Evolutionary conservation across 2,329 filamentous ascomycete species (phyloP).

Genomic region (Gaeumannomyces tritici): DNA sequence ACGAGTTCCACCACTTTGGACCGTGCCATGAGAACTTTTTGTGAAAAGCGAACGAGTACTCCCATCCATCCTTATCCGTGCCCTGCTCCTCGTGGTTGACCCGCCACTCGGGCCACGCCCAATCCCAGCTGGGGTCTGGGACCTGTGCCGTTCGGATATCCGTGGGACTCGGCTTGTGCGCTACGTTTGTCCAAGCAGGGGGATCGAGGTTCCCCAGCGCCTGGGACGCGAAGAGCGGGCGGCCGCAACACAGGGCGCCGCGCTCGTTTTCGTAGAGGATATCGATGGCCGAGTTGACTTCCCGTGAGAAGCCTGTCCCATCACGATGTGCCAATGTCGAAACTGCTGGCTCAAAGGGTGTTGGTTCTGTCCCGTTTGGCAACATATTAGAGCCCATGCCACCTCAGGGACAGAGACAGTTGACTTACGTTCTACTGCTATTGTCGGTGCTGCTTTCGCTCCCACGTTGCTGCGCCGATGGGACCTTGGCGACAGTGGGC

Average conservation of each 20-base stretch:
- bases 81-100: conserved; percentile 65
- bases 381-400: background rate
- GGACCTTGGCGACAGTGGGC: background rate
- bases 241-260: conserved; percentile 79
- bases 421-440: conserved; percentile 4
- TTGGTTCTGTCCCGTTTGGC: conserved; percentile 1
- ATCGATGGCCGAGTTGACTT: conserved; percentile 55
- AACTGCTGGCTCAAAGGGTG: conserved; percentile 1
- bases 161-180: conserved; percentile 50
- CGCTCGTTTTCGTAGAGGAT: conserved; percentile 94
- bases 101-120: conserved; percentile 62
- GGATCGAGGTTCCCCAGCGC: conserved; percentile 83
- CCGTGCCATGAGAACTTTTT: conserved; percentile 76
- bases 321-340: background rate
- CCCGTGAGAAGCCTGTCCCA: background rate
- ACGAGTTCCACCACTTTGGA: conserved; percentile 87
- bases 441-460: background rate
- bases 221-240: conserved; percentile 78
- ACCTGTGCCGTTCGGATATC: conserved; percentile 79
- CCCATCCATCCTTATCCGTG: conserved; percentile 80
- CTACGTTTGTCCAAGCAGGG: conserved; percentile 71
- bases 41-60: conserved; percentile 85
- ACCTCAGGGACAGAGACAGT: background rate
- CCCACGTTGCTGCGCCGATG: background rate
- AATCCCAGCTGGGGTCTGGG: conserved; percentile 91